Base-by-base conservation (phyloP, 352 stramenopile species). In the Pythium myriotylum region DNA sequence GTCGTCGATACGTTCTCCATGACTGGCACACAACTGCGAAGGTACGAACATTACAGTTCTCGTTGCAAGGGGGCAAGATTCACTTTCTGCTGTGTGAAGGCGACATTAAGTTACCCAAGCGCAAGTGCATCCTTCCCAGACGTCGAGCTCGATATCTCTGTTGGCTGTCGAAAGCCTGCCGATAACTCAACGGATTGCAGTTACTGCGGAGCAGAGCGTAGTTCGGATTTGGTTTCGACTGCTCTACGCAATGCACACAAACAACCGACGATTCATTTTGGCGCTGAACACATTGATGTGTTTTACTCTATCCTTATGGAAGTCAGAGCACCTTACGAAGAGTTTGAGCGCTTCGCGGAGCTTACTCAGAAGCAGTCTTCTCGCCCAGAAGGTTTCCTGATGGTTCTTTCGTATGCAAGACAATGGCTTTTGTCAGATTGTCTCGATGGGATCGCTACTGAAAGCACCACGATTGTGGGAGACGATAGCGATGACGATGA, bases 301-400 rank as follows among this genome's bases (percentile, higher is more conserved):
- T 72, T 94, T 54, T 92, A 91, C 54, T 84, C 85, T 20, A 92
- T 95, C 66, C 59, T 95, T 54, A 84, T 91, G 50, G 87, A 95
- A 69, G 84, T 95, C 29, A 91, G 90, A 58, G 82, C 87, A 13
- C 87, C 87, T 26, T 95, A 93, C 57, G 87, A 94, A 47, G 81
- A 95, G 53, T 94, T 89, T 32, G 85, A 93, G 50, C 75, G 86
- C 0, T 65, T 94, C 26, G 51, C 84, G 0, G 70, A 69, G 50
- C 76, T 95, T 22, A 88, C 83, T 20, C 81, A 89, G 65, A 79
- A 82, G 39, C 80, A 94, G 56, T 63, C 70, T n/a, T 94, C 85
- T 27, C 81, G 83, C 19, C 81, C 85, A 4, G 84, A 94, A 64
- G 87, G 87, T 0, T 95, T 95, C 68, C 67, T 91, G 20, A 91